Evolutionary conservation across 192 early-diverging fungal species (phyloP), one percentile per base, ranked within the genome.

Genomic region (Podila minutissima): DNA sequence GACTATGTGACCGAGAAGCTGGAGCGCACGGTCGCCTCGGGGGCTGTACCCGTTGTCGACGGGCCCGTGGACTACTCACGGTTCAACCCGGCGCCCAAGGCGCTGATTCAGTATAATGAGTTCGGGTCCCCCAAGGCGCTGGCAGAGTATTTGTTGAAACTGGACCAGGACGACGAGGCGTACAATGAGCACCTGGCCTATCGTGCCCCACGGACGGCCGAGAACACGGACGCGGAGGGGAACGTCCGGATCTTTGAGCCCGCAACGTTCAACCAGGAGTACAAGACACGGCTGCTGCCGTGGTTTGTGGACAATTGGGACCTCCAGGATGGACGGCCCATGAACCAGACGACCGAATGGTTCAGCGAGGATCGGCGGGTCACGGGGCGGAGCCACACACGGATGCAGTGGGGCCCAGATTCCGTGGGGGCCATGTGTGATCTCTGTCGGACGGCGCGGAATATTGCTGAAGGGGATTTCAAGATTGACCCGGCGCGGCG

Each of bases 21-120:
- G 17, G 38, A 32, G 22, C 50, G 64, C 5, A 20, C 75, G 1
- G 7, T 66, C 10, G 67, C 32, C 13, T 61, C 48, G 5, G 75
- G 50, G 3, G 15, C 75, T 13, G 59, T 77, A 1, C 68, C 68
- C 24, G 59, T 77, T 26, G 75, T 83, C 8, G 71, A 72, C 17
- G 83, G 75, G 17, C 75, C 75, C 11, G n/a, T 49, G 9, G 64
- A 83, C 49, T 83, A 78, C 58, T 49, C 59, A 2, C 71, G 66
- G 33, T 83, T 71, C 49, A 58, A 13, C 12, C 71, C 71, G n/a
- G 64, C 62, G 8, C 24, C 35, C 3, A 65, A 74, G 53, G 59
- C 83, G 4, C 20, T 74, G 24, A 74, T 83, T 33, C 37, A 37
- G 19, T 64, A 69, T 17, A 64, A 83, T 63, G 64, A 78, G 7